Evolutionary conservation across 2,329 filamentous ascomycete species (phyloP).

Genomic region (Aspergillus latus): DNA sequence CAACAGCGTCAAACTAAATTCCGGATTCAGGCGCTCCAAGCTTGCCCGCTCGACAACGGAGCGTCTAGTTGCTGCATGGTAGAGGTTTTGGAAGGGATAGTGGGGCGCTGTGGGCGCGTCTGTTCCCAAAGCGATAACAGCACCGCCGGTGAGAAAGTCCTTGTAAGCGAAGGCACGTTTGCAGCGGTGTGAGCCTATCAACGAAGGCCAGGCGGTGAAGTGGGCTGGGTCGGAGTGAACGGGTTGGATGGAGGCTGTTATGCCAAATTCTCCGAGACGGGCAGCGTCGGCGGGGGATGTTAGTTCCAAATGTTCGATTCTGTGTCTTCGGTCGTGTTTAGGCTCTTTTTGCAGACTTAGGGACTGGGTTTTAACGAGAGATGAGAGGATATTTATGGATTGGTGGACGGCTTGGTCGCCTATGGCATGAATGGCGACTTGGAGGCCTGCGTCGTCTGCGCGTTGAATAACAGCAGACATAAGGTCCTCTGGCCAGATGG

Average conservation of each 20-base stretch:
- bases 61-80: conserved; percentile 50
- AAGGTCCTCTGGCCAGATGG: conserved; percentile 46
- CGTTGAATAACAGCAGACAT: conserved; percentile 44
- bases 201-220: conserved; percentile 46
- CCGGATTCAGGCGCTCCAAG: conserved; percentile 40
- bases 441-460: conserved; percentile 45
- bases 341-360: not conserved
- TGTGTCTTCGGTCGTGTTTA: conserved; percentile 39
- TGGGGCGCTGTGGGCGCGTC: conserved; percentile 52
- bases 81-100: conserved; percentile 47
- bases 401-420: conserved; percentile 49
- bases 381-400: conserved; percentile 42
- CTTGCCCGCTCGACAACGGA: conserved; percentile 41
- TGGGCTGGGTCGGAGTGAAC: conserved; percentile 47
- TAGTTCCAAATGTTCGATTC: conserved; percentile 54
- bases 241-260: conserved; percentile 42
- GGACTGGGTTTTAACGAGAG: conserved; percentile 23
- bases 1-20: conserved; percentile 43
- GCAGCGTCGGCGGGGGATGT: conserved; percentile 48
- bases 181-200: conserved; percentile 46
- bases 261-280: conserved; percentile 46
- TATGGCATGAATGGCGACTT: conserved; percentile 53
- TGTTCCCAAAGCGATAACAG: conserved; percentile 47
- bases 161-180: conserved; percentile 52
- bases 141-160: conserved; percentile 48